Conservation (phyloP, 2,329 filamentous ascomycete genomes). For the Cadophora gregata region DNA sequence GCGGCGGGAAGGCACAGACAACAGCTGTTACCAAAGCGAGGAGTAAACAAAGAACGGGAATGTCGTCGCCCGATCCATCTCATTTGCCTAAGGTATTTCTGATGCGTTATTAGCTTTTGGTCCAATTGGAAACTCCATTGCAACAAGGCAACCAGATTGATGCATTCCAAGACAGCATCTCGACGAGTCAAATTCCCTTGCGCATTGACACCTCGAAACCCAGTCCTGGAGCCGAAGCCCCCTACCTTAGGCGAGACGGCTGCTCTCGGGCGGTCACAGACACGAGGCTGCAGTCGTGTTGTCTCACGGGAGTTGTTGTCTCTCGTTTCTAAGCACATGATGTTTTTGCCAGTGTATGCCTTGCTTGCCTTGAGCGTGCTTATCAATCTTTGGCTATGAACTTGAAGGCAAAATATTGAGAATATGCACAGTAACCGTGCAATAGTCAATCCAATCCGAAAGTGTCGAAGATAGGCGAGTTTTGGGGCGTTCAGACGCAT, state of each 20-base stretch:
- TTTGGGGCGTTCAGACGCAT: neutral
- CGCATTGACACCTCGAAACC: neutral
- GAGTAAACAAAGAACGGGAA: neutral
- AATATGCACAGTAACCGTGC: neutral
- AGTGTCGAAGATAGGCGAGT: neutral
- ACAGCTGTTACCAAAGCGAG: neutral
- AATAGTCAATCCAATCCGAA: neutral
- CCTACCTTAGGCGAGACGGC: neutral
- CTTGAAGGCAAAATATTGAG: neutral
- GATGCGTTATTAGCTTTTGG: neutral
- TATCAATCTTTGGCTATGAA: neutral
- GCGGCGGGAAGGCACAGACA: neutral
- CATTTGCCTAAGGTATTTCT: no score
- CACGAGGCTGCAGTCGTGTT: neutral
- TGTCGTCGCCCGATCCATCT: neutral
- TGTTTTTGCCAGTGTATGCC: neutral
- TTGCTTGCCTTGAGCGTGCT: neutral
- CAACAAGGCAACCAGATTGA: slow-evolving; percentile 1
- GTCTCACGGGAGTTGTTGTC: neutral
- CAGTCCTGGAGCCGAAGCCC: neutral
- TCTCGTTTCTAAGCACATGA: neutral
- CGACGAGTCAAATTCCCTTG: neutral
- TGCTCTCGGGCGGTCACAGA: neutral
- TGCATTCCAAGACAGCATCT: neutral
- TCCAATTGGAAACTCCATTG: neutral